phyloP scores from a whole-genome alignment of 441 rosid species.

The Kokia cookei region DNA sequence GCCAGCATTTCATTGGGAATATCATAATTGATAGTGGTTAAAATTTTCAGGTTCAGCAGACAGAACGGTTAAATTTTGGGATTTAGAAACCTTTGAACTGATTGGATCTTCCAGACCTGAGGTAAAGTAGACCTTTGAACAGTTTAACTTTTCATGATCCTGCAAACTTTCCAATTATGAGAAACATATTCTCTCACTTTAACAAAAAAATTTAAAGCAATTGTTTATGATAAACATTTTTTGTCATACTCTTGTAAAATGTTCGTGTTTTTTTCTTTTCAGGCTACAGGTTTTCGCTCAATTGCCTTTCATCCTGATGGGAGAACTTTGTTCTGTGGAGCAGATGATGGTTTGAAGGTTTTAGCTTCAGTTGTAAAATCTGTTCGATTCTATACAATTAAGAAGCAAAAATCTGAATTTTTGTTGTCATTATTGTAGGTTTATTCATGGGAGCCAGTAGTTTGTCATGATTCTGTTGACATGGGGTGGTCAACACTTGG shows the following conservation, averaged over 20 bases:
- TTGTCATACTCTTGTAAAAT: not conserved
- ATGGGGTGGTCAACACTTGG: slow-evolving; percentile 93
- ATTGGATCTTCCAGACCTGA: slow-evolving; percentile 91
- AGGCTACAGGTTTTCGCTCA: slow-evolving; percentile 76
- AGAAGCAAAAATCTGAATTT: slow-evolving; percentile 12
- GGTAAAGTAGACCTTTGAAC: slow-evolving; percentile 33
- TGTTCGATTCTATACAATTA: slow-evolving; percentile 3
- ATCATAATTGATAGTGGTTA: not conserved
- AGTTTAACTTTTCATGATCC: not conserved
- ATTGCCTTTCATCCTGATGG: slow-evolving; percentile 89
- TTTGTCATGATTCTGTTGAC: slow-evolving; percentile 70
- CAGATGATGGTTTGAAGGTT: slow-evolving; percentile 87
- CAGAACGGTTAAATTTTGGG: slow-evolving; percentile 92
- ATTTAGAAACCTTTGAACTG: slow-evolving; percentile 92
- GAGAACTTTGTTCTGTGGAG: slow-evolving; percentile 77
- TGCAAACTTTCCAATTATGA: not conserved
- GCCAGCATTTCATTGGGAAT: not conserved
- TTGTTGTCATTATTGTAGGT: slow-evolving; percentile 45
- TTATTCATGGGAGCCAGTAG: slow-evolving; percentile 97
- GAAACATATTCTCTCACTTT: not conserved
- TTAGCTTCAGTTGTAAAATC: slow-evolving; percentile 19
- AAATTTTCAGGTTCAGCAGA: slow-evolving; percentile 88
- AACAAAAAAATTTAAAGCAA: not conserved
- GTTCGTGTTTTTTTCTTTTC: slow-evolving; percentile 14
- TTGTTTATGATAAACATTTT: not conserved